Evolutionary conservation across 108 stramenopile species (phyloP), one percentile per base, ranked within the genome.

Genomic region (Cyclostephanos invisitatus): DNA sequence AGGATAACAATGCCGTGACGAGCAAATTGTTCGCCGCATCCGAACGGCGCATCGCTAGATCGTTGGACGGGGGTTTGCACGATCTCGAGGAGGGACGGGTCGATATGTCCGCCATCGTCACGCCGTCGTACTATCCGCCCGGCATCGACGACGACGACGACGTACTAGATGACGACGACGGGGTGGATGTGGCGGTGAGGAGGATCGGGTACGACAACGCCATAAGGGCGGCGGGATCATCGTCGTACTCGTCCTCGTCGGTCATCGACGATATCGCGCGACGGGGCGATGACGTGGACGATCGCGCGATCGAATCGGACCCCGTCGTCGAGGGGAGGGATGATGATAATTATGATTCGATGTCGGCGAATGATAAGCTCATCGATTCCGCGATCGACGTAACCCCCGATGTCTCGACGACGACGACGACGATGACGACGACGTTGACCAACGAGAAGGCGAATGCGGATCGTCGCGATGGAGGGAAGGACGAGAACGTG

Each of bases 51-150:
- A 94, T 94, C 32, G 20, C 86, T 20, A 77, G 86, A 67, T 64
- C 85, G 3, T 62, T 94, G 24, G 93, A 94, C 78, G 77, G 89
- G 12, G 89, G 85, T 37, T 68, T 94, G 66, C 87, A 91, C 40
- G 85, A 94, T 62, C 88, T 90, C 46, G 72, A 81, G 42, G 72
- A 83, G 48, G 92, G 89, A 32, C 87, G 82, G 25, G 67, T 89
- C 32, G 15, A 63, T 74, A 35, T 68, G 67, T 20, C 58, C 54
- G 10, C n/a, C 63, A 37, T 9, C 58, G 14, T 48, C 24, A 7
- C 36, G 4, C 48, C 32, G 2, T 56, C 59, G 35, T 42, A 56
- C 40, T 3, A 47, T 18, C 7, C 29, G 3, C 47, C 50, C 25
- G 67, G 55, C 32, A 44, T 62, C 32, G 32, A 32, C 32, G 32